Conservation (phyloP, 2,329 filamentous ascomycete species). For the Scedosporium boydii region DNA sequence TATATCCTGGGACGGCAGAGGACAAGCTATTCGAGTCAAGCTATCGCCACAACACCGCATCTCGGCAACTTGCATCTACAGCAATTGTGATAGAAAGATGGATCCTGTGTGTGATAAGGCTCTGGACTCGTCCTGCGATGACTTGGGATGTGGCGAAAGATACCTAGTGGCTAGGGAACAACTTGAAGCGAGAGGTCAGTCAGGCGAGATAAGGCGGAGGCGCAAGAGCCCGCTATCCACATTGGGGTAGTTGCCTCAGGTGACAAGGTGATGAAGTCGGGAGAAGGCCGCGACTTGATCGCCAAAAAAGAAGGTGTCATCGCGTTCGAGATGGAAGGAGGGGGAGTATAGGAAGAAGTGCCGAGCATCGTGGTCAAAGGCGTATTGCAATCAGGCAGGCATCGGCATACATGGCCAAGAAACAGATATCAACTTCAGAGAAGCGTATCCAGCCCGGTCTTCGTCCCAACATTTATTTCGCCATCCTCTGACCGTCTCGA, state of each 20-base stretch:
- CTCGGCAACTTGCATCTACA: too few species aligned
- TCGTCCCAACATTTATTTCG: too few species aligned
- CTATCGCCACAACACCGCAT: not conserved
- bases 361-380: slow-evolving; percentile 27
- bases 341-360: slow-evolving; percentile 20
- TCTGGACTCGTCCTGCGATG: not conserved
- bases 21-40: not conserved
- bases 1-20: not conserved
- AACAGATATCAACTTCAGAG: too few species aligned
- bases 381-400: too few species aligned
- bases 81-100: too few species aligned
- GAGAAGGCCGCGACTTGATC: slow-evolving; percentile 23
- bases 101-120: not conserved
- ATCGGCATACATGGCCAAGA: too few species aligned
- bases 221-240: slow-evolving; percentile 18
- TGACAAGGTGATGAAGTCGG: slow-evolving; percentile 30
- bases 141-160: not conserved
- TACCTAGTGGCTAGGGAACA: slow-evolving; percentile 5
- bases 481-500: too few species aligned
- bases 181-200: slow-evolving; percentile 9
- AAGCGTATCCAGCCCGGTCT: too few species aligned
- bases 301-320: slow-evolving; percentile 16
- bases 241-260: slow-evolving; percentile 28
- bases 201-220: slow-evolving; percentile 8
- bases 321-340: slow-evolving; percentile 25